Conservation (phyloP, 1,284 basidiomycete species). For the Xanthoconium separans region DNA sequence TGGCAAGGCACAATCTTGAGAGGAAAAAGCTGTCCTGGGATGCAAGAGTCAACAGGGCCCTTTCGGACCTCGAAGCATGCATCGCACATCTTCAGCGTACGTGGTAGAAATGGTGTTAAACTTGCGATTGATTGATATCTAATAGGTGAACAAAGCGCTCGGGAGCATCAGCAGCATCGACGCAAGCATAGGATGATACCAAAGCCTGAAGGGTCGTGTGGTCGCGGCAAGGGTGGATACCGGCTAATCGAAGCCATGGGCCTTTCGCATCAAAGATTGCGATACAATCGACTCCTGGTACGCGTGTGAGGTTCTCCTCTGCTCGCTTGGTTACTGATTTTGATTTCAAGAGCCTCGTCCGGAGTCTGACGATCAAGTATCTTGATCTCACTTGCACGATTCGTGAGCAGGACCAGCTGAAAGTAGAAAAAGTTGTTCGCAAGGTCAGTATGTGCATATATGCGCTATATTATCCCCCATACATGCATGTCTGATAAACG, state of each 20-base stretch:
- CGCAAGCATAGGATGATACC: not conserved
- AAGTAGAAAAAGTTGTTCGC: not conserved
- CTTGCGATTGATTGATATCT: not conserved
- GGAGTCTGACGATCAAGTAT: not conserved
- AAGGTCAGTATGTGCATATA: not conserved
- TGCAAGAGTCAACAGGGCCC: too few species aligned
- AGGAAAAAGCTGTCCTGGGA: too few species aligned
- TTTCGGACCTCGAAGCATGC: too few species aligned
- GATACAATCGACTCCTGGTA: not conserved
- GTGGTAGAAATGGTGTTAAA: too few species aligned
- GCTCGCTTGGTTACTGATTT: not conserved
- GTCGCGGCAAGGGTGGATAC: not conserved
- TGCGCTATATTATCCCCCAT: not conserved
- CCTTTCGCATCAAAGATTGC: not conserved
- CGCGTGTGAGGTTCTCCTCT: not conserved
- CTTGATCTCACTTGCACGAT: not conserved
- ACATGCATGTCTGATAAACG: not conserved
- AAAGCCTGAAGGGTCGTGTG: not conserved
- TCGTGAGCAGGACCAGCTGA: not conserved
- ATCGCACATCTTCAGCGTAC: too few species aligned
- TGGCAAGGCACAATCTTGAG: too few species aligned
- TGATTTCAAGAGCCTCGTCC: not conserved
- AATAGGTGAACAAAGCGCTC: not conserved
- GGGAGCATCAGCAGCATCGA: not conserved
- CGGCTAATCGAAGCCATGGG: not conserved